Conservation (phyloP, 176 grass and related monocot genomes). For the Ampelocalamus luodianensis region DNA sequence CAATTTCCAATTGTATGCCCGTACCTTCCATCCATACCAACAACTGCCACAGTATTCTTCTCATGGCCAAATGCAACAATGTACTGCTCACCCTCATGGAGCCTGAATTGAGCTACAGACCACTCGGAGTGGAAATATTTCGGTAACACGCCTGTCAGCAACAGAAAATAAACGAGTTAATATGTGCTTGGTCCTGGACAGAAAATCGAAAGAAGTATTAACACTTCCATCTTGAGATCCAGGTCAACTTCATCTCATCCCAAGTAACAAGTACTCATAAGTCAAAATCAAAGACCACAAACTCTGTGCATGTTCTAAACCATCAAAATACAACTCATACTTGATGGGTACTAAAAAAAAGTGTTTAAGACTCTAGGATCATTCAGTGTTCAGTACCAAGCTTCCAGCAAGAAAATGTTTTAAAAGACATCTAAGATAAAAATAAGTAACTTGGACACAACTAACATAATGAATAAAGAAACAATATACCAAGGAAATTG, state of each 20-base stretch:
- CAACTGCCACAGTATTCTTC: slow-evolving; percentile 88
- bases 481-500: not conserved
- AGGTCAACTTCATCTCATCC: not conserved
- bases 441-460: not conserved
- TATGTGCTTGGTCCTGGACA: not conserved
- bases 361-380: not conserved
- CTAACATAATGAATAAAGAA: not conserved
- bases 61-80: slow-evolving; percentile 96
- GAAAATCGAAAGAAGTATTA: not conserved
- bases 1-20: not conserved
- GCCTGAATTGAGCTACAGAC: slow-evolving; percentile 96
- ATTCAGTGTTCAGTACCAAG: not conserved
- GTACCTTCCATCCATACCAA: slow-evolving; percentile 99
- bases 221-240: not conserved
- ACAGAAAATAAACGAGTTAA: slow-evolving; percentile 26
- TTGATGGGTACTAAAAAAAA: not conserved
- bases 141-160: slow-evolving; percentile 69
- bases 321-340: not conserved
- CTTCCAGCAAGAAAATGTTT: slow-evolving; percentile 1
- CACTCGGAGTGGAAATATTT: slow-evolving; percentile 99
- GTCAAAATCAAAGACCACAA: not conserved
- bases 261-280: not conserved
- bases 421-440: not conserved
- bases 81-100: slow-evolving; percentile 89
- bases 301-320: not conserved